These are phyloP conservation scores for Ceratonia siliqua DNA, from an alignment of 306 rosid genomes.

Conservation along the genomic window DNA sequence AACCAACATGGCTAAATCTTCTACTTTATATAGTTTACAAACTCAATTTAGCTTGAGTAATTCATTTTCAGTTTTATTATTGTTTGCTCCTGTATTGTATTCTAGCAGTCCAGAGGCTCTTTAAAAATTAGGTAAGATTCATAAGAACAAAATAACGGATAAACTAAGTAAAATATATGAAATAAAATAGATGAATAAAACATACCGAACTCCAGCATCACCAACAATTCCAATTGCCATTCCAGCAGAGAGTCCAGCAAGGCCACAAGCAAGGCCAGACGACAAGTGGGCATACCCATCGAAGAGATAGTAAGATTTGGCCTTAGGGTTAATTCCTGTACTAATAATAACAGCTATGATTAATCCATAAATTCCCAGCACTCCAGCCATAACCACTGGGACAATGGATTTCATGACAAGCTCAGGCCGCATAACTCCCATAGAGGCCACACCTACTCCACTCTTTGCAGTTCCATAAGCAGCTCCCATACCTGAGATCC, in stretches of 20 bases:
- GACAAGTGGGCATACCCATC: slow-evolving; percentile 86
- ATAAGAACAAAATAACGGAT: neutral
- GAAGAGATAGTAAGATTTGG: slow-evolving; percentile 69
- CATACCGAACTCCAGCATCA: slow-evolving; percentile 79
- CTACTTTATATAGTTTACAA: neutral
- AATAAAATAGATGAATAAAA: neutral
- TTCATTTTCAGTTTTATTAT: neutral
- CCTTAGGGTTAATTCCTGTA: slow-evolving; percentile 79
- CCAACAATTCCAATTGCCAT: slow-evolving; percentile 89
- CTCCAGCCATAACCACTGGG: slow-evolving; percentile 87
- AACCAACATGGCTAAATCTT: neutral
- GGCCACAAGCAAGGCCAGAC: slow-evolving; percentile 85
- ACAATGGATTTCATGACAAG: slow-evolving; percentile 83
- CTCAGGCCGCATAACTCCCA: slow-evolving; percentile 88
- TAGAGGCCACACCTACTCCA: slow-evolving; percentile 81
- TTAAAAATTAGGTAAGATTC: neutral
- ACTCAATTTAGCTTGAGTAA: neutral
- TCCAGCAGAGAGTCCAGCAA: slow-evolving; percentile 82
- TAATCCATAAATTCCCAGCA: slow-evolving; percentile 71
- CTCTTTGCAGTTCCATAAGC: slow-evolving; percentile 83
- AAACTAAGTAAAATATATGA: neutral
- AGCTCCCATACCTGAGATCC: slow-evolving; percentile 73
- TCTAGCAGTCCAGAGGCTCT: neutral
- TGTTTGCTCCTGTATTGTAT: neutral
- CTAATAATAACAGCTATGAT: slow-evolving; percentile 78